Conservation (phyloP, 257 asterid genomes). For the Cordia subcordata region DNA sequence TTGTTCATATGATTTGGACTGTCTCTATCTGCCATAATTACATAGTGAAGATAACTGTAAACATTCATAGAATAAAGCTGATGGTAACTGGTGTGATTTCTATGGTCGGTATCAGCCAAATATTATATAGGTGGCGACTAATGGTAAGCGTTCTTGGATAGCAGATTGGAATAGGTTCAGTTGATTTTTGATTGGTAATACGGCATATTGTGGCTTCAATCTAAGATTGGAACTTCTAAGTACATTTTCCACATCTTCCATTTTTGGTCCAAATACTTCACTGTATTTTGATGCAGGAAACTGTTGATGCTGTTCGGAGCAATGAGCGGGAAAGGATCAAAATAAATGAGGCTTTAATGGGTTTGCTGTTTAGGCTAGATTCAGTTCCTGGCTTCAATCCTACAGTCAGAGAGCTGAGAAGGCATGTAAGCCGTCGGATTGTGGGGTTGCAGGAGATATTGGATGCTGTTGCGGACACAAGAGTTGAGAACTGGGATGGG, state of each 20-base stretch:
- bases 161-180: too few relatives aligned
- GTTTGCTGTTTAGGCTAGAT: conserved; percentile 59
- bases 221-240: too few relatives aligned
- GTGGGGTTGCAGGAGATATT: conserved; percentile 94
- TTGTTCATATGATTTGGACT: too few relatives aligned
- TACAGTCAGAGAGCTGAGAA: conserved; percentile 75
- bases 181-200: too few relatives aligned
- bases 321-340: conserved; percentile 64
- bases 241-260: not conserved
- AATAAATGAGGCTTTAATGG: conserved; percentile 83
- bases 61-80: too few relatives aligned
- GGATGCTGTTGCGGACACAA: conserved; percentile 71
- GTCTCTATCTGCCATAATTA: too few relatives aligned
- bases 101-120: too few relatives aligned
- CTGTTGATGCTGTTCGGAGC: conserved; percentile 84
- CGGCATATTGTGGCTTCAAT: too few relatives aligned
- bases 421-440: conserved; percentile 76
- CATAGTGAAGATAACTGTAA: too few relatives aligned
- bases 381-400: conserved; percentile 92
- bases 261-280: not conserved
- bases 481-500: conserved; percentile 68
- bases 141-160: too few relatives aligned
- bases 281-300: conserved; percentile 50
- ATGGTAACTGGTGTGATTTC: too few relatives aligned
- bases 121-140: too few relatives aligned